Percentiles rank a stretch among this genome's conserved stretches.
These are phyloP conservation scores for Yamadazyma triangularis DNA, from an alignment of 1,139 yeast species.

Conservation along the genomic window DNA sequence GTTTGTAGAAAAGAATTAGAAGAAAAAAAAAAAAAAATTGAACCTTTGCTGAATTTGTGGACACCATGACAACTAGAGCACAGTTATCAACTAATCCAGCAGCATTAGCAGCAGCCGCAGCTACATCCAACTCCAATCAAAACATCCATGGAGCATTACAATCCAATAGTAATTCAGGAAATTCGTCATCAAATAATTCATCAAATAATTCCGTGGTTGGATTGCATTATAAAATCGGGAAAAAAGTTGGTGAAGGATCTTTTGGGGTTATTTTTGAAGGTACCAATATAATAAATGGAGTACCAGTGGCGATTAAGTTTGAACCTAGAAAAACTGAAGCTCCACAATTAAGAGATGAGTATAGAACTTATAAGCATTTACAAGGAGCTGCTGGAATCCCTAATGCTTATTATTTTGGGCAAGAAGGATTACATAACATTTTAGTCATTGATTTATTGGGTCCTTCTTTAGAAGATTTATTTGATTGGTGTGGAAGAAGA, in stretches of 20 bases:
- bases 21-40: too few species aligned
- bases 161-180: conserved; percentile 4
- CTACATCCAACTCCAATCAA: conserved; percentile 14
- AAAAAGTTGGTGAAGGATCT: conserved; percentile 82
- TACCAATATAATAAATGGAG: conserved; percentile 66
- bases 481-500: conserved; percentile 96
- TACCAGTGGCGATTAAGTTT: conserved; percentile 69
- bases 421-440: conserved; percentile 93
- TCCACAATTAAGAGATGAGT: conserved; percentile 94
- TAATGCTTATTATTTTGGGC: conserved; percentile 93
- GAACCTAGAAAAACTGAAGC: conserved; percentile 97
- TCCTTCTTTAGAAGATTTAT: conserved; percentile 91
- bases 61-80: conserved; percentile 17
- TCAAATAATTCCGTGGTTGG: conserved; percentile 55
- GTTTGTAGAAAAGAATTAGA: too few species aligned
- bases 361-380: conserved; percentile 83
- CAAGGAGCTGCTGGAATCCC: conserved; percentile 85
- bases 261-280: conserved; percentile 84
- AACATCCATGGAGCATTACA: conserved; percentile 6
- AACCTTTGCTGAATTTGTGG: too few species aligned
- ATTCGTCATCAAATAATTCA: conserved; percentile 8
- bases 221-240: conserved; percentile 73
- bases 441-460: conserved; percentile 91
- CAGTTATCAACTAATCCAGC: conserved; percentile 27
- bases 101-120: conserved; percentile 33